A percentile compares a stretch with the other conserved stretches of the same genome.
Conservation (phyloP, 2,329 filamentous ascomycete species). For the Dendryphion nanum region DNA sequence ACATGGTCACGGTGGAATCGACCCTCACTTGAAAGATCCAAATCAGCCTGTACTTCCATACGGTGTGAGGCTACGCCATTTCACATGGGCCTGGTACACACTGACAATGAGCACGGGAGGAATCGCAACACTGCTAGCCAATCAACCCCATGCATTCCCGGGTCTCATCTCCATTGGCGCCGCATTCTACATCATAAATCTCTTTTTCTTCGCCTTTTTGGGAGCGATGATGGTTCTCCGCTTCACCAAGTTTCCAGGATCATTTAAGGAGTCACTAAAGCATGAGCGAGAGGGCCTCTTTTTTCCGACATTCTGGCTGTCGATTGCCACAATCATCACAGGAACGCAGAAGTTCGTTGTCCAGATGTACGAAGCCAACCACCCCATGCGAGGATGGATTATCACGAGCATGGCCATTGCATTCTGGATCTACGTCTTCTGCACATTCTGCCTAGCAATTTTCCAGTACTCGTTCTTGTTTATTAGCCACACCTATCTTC, state of each 20-base stretch:
- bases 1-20: too few species aligned
- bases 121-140: slow-evolving; percentile 43
- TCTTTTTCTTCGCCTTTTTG: slow-evolving; percentile 45
- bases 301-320: slow-evolving; percentile 45
- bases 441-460: slow-evolving; percentile 40
- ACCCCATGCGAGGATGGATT: slow-evolving; percentile 43
- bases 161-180: slow-evolving; percentile 54
- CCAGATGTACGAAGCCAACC: slow-evolving; percentile 31
- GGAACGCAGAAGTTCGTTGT: slow-evolving; percentile 41
- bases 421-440: slow-evolving; percentile 46
- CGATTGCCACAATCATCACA: slow-evolving; percentile 42
- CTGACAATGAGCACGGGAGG: slow-evolving; percentile 51
- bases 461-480: slow-evolving; percentile 65
- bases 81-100: slow-evolving; percentile 51
- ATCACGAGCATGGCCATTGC: slow-evolving; percentile 39
- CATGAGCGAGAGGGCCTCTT: slow-evolving; percentile 54
- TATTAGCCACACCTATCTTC: slow-evolving; percentile 54
- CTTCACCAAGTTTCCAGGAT: slow-evolving; percentile 46
- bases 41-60: slow-evolving; percentile 31
- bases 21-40: slow-evolving; percentile 31
- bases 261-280: slow-evolving; percentile 46
- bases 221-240: slow-evolving; percentile 39
- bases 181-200: slow-evolving; percentile 51
- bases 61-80: slow-evolving; percentile 34
- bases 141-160: slow-evolving; percentile 46